phyloP scores from a whole-genome alignment of 148 eudicot genomes.

The Hydrangea macrophylla region DNA sequence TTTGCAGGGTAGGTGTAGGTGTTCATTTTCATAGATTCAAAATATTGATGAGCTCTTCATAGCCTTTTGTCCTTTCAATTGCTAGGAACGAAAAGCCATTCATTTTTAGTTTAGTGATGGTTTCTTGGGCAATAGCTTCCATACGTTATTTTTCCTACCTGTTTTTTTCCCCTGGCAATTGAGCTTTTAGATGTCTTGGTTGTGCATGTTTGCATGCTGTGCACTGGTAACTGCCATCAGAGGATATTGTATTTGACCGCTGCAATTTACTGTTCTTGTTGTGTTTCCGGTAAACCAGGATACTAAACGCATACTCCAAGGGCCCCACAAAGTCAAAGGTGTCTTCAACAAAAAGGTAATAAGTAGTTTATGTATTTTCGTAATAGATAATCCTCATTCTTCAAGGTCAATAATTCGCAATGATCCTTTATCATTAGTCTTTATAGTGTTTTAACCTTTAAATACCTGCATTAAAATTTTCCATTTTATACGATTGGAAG shows the following conservation, averaged over 20 bases:
- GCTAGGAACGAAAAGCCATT: too few species aligned
- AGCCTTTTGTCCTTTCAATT: too few species aligned
- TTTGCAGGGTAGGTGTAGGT: too few species aligned
- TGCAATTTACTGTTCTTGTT: not conserved
- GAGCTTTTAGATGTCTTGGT: not conserved
- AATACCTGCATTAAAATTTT: too few species aligned
- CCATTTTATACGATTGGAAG: too few species aligned
- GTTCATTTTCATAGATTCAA: too few species aligned
- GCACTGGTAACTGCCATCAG: not conserved
- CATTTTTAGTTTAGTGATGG: not conserved
- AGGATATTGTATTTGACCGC: not conserved
- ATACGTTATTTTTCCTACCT: too few species aligned
- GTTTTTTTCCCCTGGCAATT: too few species aligned
- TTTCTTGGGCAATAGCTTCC: not conserved
- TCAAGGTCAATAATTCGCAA: not conserved
- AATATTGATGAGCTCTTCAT: too few species aligned
- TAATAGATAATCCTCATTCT: not conserved
- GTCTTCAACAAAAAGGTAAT: conserved; percentile 59
- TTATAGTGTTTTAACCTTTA: not conserved
- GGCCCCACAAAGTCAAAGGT: conserved; percentile 72
- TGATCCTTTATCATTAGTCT: not conserved
- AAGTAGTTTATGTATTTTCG: not conserved
- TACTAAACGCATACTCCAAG: conserved; percentile 77
- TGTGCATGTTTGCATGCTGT: not conserved
- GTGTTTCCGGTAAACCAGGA: conserved; percentile 44